Base-by-base conservation (phyloP, 768 basidiomycete species). In the Lyophyllum semitale region DNA sequence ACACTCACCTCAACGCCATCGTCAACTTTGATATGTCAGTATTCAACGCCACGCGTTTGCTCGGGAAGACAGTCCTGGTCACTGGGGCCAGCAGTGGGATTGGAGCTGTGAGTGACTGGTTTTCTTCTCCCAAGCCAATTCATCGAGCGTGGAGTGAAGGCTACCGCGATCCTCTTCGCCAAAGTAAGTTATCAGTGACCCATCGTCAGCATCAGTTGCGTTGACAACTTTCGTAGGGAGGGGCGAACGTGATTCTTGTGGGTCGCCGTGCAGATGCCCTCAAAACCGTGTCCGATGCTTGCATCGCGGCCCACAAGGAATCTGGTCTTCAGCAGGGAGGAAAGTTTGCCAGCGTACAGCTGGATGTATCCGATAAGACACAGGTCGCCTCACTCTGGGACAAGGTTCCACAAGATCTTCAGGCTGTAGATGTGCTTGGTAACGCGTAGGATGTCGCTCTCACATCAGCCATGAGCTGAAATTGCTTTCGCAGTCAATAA, bases 81-180 rank as follows among this genome's bases (percentile, higher is more conserved):
- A 96, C 94, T 26, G 94, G 94, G 20, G 93, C 94, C 4, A 91
- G 89, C 67, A 83, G 88, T 40, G 94, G 94, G 41, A 96, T 96
- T 59, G 94, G 94, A 53, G 89, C 92, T 52, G 91, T 92, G 64
- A 67, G 87, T 55, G 71, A n/a, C 20, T 29, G 30, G 17, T 15
- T 25, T 43, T 38, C 43, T 38, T 9, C 11, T 12, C 12, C 3
- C 20, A 6, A 27, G 26, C 44, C 35, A 18, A 20, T 27, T 35
- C 25, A 33, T 37, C 38, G 41, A 26, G 33, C 32, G 26, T 32
- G 50, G 37, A 45, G 47, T 48, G 43, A 67, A 95, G 91, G 91
- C 91, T 4, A 88, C 94, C 2, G 94, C 95, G 32, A 63, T 93
- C 43, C 81, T 97, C 45, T 97, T 96, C 59, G 94, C 95, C 38